Base-by-base conservation (phyloP, 1,284 basidiomycete genomes). In the Singerocomus inundabilis region DNA sequence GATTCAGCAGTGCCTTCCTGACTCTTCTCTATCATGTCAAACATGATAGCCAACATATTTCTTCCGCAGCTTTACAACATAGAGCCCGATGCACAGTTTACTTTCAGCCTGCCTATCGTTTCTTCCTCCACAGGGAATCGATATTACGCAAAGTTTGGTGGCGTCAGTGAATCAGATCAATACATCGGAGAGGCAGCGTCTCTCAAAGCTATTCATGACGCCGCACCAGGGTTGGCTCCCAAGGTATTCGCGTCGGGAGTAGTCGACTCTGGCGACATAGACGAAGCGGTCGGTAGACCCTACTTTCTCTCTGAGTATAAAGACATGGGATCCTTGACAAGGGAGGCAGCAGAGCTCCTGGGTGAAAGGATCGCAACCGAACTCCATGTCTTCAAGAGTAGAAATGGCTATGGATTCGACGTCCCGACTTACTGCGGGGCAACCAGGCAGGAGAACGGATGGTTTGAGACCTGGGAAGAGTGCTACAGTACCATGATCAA, bases 351-450 rank as follows among this genome's bases (percentile, higher is more conserved):
- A 0, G 66, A 67, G 43, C 64, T 70, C 28, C 71, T 93, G 2
- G 91, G 83, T 8, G 72, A 75, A 64, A 78, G 87, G 53, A 68
- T 85, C 48, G 84, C 85, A 0, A 77, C 69, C 3, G 85, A 88
- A 61, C 62, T 90, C 51, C 88, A 90, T 53, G 61, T 59, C 7
- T 73, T 78, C 63, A 72, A 74, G 60, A 84, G 78, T 54, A 56
- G 64, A 13, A 69, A 78, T 1, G 80, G 80, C 3, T 93, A 83
- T 66, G 91, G 91, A 2, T 93, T 93, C 59, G 66, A 70, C 2
- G 78, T 89, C 7, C 84, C 88, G 1, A 93, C 91, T 8, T 89
- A 84, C 66, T 94, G 91, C 58, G 91, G 91, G 3, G 77, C 75
- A 7, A 93, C 91, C 5, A 78, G 82, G 51, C 77, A 91, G 60